Conservation (phyloP, 2,329 filamentous ascomycete genomes). For the Sarocladium kiliense region DNA sequence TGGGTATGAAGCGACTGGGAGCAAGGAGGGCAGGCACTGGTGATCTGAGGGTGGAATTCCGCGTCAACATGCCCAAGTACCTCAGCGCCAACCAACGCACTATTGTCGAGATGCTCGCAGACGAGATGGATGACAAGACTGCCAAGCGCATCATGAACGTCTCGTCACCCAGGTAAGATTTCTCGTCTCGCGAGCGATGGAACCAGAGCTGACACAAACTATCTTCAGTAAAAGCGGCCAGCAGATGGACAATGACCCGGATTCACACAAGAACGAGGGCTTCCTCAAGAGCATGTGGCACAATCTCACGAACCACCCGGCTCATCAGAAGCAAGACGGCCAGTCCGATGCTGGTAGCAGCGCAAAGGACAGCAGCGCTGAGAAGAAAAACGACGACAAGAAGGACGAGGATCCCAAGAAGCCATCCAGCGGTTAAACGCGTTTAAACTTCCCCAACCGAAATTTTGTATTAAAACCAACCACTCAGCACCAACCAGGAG, state of each 20-base stretch:
- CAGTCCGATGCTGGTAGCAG: constrained; percentile 18
- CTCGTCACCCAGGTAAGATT: constrained; percentile 25
- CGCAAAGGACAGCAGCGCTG: constrained; percentile 18
- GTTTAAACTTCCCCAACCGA: not conserved
- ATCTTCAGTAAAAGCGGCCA: constrained; percentile 1
- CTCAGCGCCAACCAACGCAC: constrained; percentile 86
- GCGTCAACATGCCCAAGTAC: constrained; percentile 92
- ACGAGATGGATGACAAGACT: constrained; percentile 90
- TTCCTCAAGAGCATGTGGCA: constrained; percentile 95
- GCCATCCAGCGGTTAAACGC: constrained; percentile 19
- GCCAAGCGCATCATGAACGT: constrained; percentile 92
- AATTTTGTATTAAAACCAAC: not conserved
- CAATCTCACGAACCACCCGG: constrained; percentile 73
- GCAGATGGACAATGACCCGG: constrained; percentile 22
- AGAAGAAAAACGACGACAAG: constrained; percentile 24
- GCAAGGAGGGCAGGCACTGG: constrained; percentile 63
- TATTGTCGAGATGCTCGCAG: constrained; percentile 90
- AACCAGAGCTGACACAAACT: not conserved
- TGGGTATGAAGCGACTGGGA: constrained; percentile 87
- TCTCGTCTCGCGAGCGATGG: not conserved
- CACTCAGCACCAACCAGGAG: too few species aligned
- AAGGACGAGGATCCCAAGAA: constrained; percentile 20
- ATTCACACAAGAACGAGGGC: constrained; percentile 72
- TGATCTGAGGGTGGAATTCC: constrained; percentile 91
- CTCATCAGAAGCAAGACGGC: constrained; percentile 37